These are phyloP conservation scores for Castanopsis chinensis DNA, from an alignment of 306 rosid genomes.

Conservation along the genomic window DNA sequence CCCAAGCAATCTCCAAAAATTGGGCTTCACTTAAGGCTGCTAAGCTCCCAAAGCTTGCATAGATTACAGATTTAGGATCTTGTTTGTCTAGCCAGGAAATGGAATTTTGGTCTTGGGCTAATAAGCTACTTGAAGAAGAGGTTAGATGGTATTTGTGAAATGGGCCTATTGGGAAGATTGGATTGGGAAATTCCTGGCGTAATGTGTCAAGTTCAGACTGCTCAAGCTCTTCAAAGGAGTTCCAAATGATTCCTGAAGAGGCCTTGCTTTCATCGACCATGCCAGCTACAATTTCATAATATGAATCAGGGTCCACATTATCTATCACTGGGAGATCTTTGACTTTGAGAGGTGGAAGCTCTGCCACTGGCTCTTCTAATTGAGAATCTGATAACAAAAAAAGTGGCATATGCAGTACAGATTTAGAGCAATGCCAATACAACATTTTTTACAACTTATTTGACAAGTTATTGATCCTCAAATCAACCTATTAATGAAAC, in stretches of 20 bases:
- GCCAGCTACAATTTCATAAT: constrained; percentile 13
- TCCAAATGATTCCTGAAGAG: constrained; percentile 64
- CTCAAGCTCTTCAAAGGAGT: constrained; percentile 53
- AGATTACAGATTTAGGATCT: constrained; percentile 45
- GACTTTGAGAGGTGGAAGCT: constrained; percentile 45
- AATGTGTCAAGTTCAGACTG: constrained; percentile 27
- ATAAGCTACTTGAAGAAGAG: constrained; percentile 30
- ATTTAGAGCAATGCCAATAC: too few species aligned
- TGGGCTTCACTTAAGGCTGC: constrained; percentile 30
- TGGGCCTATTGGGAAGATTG: constrained; percentile 64
- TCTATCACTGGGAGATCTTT: constrained; percentile 47
- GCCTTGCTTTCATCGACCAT: constrained; percentile 29
- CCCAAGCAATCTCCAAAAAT: constrained; percentile 64
- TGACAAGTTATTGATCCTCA: too few species aligned
- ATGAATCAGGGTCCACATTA: constrained; percentile 9
- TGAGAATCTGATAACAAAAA: constrained; percentile 21
- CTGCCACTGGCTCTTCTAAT: constrained; percentile 38
- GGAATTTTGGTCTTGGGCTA: constrained; percentile 41
- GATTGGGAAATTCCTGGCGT: constrained; percentile 28
- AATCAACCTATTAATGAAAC: too few species aligned
- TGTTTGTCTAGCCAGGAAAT: constrained; percentile 52
- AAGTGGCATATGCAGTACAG: neutral
- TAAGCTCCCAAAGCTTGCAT: constrained; percentile 63
- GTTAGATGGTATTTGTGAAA: constrained; percentile 45
- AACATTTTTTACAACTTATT: too few species aligned